Conservation (phyloP, 208 protist species). For the Trypanosoma conorhini region DNA sequence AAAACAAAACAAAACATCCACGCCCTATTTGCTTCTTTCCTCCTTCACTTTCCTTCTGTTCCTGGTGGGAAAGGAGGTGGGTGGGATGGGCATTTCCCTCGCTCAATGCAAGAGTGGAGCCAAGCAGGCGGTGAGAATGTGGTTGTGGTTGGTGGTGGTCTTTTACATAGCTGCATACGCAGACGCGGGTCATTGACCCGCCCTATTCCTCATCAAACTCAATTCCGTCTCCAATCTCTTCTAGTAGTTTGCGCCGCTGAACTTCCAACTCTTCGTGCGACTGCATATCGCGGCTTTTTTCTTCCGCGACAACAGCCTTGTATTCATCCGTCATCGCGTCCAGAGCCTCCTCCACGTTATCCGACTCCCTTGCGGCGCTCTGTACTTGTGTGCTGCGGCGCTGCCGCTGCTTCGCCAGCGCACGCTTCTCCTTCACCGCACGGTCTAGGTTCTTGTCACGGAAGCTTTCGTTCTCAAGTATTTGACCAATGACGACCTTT, state of each 20-base stretch:
- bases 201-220: slow-evolving; percentile 43
- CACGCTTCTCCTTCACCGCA: slow-evolving; percentile 80
- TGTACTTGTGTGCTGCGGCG: slow-evolving; percentile 70
- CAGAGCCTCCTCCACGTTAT: slow-evolving; percentile 43
- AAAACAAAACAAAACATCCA: too few species aligned
- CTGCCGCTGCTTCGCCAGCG: slow-evolving; percentile 56
- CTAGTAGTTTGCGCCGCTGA: slow-evolving; percentile 54
- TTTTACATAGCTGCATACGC: background rate
- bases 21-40: background rate
- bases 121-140: background rate
- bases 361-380: slow-evolving; percentile 30
- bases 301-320: slow-evolving; percentile 44
- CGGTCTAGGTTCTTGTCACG: slow-evolving; percentile 94
- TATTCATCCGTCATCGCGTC: slow-evolving; percentile 60
- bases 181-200: background rate
- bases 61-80: background rate
- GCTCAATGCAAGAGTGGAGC: background rate
- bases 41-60: background rate
- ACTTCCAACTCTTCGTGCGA: slow-evolving; percentile 47
- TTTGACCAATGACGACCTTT: slow-evolving; percentile 84
- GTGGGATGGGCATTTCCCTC: background rate
- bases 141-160: background rate
- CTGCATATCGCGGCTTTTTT: slow-evolving; percentile 40
- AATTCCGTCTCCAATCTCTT: slow-evolving; percentile 83
- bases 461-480: slow-evolving; percentile 94